These are phyloP conservation scores for Cyphellophora europaea DNA, from an alignment of 2,329 filamentous ascomycete genomes.

Conservation along the genomic window DNA sequence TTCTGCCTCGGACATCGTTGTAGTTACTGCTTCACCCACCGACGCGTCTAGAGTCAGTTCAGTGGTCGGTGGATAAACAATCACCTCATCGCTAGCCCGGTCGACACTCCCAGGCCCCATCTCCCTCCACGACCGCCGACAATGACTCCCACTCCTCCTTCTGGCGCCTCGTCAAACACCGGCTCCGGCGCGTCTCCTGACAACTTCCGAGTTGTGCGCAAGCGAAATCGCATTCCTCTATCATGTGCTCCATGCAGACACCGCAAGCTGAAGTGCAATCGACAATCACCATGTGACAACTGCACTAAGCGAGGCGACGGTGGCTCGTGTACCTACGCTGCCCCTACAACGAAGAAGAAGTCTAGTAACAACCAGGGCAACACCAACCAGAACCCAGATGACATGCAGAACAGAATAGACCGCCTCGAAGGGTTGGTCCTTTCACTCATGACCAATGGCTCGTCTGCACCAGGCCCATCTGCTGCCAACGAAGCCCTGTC, in stretches of 20 bases:
- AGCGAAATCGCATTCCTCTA: conserved; percentile 82
- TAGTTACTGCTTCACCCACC: too few species aligned
- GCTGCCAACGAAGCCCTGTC: conserved; percentile 44
- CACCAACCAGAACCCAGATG: conserved; percentile 56
- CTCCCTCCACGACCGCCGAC: too few species aligned
- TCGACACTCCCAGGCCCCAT: too few species aligned
- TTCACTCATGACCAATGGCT: conserved; percentile 85
- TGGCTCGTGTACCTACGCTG: conserved; percentile 74
- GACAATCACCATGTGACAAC: conserved; percentile 84
- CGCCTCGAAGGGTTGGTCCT: conserved; percentile 84
- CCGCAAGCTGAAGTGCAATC: conserved; percentile 93
- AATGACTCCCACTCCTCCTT: conserved; percentile 71
- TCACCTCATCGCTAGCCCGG: too few species aligned
- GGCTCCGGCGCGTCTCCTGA: conserved; percentile 65
- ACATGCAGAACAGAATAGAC: conserved; percentile 98
- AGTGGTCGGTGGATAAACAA: too few species aligned
- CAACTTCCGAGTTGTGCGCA: conserved; percentile 79
- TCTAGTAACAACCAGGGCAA: conserved; percentile 44
- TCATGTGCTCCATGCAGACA: conserved; percentile 87
- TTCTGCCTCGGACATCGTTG: too few species aligned
- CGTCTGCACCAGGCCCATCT: conserved; percentile 48
- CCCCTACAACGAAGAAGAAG: conserved; percentile 63
- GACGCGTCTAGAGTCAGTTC: too few species aligned
- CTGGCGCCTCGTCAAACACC: conserved; percentile 64
- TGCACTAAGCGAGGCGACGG: conserved; percentile 82